Base-by-base conservation (phyloP, 305 asterid species). In the Rubia tinctorum region DNA sequence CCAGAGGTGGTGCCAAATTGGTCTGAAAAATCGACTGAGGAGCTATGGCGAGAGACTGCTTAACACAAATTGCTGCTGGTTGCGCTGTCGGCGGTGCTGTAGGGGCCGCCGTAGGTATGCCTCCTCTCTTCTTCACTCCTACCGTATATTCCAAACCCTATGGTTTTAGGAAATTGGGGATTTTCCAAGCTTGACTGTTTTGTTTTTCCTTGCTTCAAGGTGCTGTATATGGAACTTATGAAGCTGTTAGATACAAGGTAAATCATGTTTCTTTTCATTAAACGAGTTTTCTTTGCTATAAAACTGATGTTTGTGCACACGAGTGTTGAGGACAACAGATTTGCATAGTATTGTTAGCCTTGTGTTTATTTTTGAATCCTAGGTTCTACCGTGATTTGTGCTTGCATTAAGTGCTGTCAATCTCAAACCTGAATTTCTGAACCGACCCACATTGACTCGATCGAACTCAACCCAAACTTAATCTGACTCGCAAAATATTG, bases 71-170 rank as follows among this genome's bases (percentile, higher is more conserved):
- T 13, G 82, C 86, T 68, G 89, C 89, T 4, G 97, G 97, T n/a
- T 56, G 78, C 70, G 95, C 92, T 58, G 82, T 89, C 68, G 97
- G 95, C 44, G 97, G 93, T 22, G 93, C 93, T 69, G 75, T 91
- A 62, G 95, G 97, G 65, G 93, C 95, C 67, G 95, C 95, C 53
- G 91, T 79, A 30, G 85, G 82, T 81, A 30, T 34, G 18, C 3
- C 62, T 71, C 23, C 7, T 56, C 62, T 60, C n/a, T 23, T n/a
- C 42, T 45, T 27, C 11, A 37, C 44, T 30, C 10, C 22, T 39
- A 30, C 18, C 17, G 34, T 62, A n/a, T 11, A 62, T 39, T 18
- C 67, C 40, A 76, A 14, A 53, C 23, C 60, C 60, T 49, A 49
- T 18, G 56, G 8, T 4, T 2, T 56, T 22, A 22, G 37, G 64